Evolutionary conservation across 306 rosid species (phyloP).

Genomic region (Neltuma alba): DNA sequence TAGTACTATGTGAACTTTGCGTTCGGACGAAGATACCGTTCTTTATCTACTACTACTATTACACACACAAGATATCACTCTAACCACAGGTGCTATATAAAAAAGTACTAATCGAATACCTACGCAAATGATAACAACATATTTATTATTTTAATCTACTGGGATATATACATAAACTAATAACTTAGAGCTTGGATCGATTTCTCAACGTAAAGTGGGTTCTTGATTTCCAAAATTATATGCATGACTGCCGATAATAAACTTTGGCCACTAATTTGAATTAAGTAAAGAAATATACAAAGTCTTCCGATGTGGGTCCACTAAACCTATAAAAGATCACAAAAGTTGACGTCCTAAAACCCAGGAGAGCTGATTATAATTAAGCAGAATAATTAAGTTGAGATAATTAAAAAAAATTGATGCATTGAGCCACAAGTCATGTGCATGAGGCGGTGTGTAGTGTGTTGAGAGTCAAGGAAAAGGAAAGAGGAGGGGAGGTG

Average conservation of each 20-base stretch:
- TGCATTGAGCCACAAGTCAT: not conserved
- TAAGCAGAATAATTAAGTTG: not conserved
- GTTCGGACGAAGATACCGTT: not conserved
- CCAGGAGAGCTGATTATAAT: not conserved
- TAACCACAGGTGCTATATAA: not conserved
- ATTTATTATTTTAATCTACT: not conserved
- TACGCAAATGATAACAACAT: not conserved
- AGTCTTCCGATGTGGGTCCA: not conserved
- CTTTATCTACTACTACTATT: not conserved
- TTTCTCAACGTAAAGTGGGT: not conserved
- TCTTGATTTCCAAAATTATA: not conserved
- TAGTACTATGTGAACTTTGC: not conserved
- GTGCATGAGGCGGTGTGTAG: not conserved
- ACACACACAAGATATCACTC: not conserved
- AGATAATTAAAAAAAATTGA: too few relatives aligned
- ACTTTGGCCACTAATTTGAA: not conserved
- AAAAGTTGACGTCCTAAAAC: not conserved
- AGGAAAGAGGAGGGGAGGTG: not conserved
- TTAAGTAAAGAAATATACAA: not conserved
- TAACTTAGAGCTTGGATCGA: not conserved
- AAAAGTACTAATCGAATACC: not conserved
- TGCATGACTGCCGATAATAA: not conserved
- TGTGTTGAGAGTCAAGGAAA: not conserved
- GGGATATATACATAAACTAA: not conserved
- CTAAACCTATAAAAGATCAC: not conserved